phyloP scores from a whole-genome alignment of 2,329 filamentous ascomycete species.

The Proliferodiscus dingleyae region DNA sequence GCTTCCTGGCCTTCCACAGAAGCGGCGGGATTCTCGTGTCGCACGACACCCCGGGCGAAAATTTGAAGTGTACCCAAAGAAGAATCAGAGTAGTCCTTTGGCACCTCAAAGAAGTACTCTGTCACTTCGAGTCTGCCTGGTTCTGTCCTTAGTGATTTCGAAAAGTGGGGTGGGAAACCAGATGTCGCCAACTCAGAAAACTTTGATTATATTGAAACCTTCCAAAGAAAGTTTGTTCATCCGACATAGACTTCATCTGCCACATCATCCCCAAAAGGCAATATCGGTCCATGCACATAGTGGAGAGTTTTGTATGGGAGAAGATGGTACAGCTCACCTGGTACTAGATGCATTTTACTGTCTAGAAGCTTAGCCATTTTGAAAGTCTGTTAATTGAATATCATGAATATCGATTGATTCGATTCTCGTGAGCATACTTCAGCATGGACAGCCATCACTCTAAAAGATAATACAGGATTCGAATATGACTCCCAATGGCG shows the following conservation, averaged over 20 bases:
- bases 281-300: constrained; percentile 50
- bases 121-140: constrained; percentile 69
- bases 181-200: too few species aligned
- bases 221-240: too few species aligned
- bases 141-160: not conserved
- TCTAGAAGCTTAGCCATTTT: constrained; percentile 27
- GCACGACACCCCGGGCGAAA: constrained; percentile 71
- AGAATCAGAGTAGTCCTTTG: constrained; percentile 66
- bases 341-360: constrained; percentile 40
- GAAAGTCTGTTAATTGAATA: too few species aligned
- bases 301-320: constrained; percentile 1
- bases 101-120: constrained; percentile 82
- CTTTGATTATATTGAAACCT: too few species aligned
- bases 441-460: too few species aligned
- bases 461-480: too few species aligned
- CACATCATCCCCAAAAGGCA: too few species aligned
- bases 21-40: constrained; percentile 51
- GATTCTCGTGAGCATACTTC: too few species aligned
- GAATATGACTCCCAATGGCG: too few species aligned
- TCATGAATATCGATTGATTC: too few species aligned
- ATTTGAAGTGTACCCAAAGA: constrained; percentile 59
- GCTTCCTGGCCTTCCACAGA: constrained; percentile 32
- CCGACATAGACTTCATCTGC: constrained; percentile 35
- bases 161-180: not conserved
- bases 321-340: constrained; percentile 23